Evolutionary conservation across 345 rosid genomes (phyloP), one percentile per base, ranked within the genome.

Genomic region (Syzygium aromaticum): DNA sequence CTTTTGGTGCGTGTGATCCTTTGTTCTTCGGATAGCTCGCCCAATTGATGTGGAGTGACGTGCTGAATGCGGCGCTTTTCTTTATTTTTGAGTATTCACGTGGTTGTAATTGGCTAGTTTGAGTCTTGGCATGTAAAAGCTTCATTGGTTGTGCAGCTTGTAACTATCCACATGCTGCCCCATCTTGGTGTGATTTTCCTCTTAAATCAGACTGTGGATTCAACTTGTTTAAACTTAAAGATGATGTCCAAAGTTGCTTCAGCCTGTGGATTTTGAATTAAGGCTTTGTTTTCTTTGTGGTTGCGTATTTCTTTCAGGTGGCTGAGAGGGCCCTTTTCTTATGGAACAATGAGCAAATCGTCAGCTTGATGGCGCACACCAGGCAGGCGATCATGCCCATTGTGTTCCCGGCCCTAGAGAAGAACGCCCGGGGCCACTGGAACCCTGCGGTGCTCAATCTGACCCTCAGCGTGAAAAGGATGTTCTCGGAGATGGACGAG

Each of bases 301-400:
- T 22, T 67, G 78, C 7, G 23, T 33, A 51, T 84, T 86, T 87
- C 84, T 89, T 87, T 91, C 94, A 97, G 99, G 98, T 97, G 84
- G 97, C 99, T 33, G 99, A 97, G 91, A 94, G 98, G 87, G 94
- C 99, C 78, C 91, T 97, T 23, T 94, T 94, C 91, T 89, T 96
- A 64, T 97, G 99, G 99, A 97, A 96, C 96, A 97, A 96, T 6
- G 99, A 97, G 91, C 99, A 96, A 90, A 94, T 96, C 14, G 92
- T 95, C 56, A 92, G 94, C 91, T 89, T 97, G 90, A 91, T 96
- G 67, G 93, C 92, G 40, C 97, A 94, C 33, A 95, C 94, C 88
- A 91, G 97, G 90, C 94, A 90, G 86, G 93, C 90, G 86, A 90
- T 97, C 73, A 84, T 97, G 87, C 98, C 98, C 12, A 87, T 95